Percentiles rank a stretch among this genome's conserved stretches.
phyloP scores from a whole-genome alignment of 2,329 filamentous ascomycete genomes.

The Calonectria fujianensis region DNA sequence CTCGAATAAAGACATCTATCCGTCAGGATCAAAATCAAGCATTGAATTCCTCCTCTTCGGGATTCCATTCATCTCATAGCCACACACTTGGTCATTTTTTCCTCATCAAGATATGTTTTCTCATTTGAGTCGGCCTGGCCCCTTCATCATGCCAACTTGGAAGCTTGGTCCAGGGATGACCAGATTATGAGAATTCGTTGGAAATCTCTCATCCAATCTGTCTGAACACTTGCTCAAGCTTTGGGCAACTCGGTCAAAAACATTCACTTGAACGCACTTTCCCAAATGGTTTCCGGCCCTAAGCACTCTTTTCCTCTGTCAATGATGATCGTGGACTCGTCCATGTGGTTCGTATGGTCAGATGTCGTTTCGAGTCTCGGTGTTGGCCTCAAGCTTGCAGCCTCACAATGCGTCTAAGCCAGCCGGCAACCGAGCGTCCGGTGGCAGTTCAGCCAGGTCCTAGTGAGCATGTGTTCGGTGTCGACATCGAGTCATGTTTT shows the following conservation, averaged over 20 bases:
- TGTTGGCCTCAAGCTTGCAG: neutral
- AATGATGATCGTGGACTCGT: neutral
- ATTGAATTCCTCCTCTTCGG: neutral
- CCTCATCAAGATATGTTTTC: neutral
- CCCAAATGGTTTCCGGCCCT: neutral
- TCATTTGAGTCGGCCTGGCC: neutral
- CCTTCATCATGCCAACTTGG: neutral
- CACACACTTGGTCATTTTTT: neutral
- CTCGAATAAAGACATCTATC: neutral
- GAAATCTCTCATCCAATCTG: neutral
- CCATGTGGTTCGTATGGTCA: slow-evolving; percentile 6
- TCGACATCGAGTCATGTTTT: no score
- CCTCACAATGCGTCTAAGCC: neutral
- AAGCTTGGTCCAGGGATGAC: neutral
- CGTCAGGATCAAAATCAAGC: neutral
- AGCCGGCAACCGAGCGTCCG: neutral
- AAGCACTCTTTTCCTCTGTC: neutral
- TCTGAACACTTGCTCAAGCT: slow-evolving; percentile 2
- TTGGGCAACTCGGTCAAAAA: neutral
- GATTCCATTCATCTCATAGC: neutral
- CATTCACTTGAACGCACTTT: slow-evolving; percentile 29
- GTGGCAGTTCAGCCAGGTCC: neutral
- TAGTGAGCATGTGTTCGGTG: neutral
- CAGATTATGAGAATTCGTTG: neutral
- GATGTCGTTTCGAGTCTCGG: neutral